Base-by-base conservation (phyloP, 257 asterid species). In the Anisodus acutangulus region DNA sequence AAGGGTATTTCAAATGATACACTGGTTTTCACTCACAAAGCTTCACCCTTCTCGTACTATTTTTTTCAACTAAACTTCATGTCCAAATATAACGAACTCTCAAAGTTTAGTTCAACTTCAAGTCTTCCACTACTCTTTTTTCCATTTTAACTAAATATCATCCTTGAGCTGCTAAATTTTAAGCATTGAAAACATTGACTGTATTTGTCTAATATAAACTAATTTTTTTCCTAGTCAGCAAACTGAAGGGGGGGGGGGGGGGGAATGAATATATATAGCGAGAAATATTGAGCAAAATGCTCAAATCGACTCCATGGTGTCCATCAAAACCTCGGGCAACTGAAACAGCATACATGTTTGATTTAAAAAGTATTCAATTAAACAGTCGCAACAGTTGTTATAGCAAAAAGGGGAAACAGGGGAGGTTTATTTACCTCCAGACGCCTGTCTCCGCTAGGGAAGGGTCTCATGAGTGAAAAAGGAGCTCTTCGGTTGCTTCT, bases 401-500 rank as follows among this genome's bases (percentile, higher is more conserved):
- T 0, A 78, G 60, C 6, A 26, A 49, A 13, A 31, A 12, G 13
- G 53, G 26, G 26, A 22, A 26, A 66, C 6, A 49, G 1, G n/a
- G n/a, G 45, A 12, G 64, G 35, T 26, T 4, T n/a, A 81, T n/a
- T 79, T 89, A 95, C 99, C 98, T 94, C 93, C 4, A 93, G 82
- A 39, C 96, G 98, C 84, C 84, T 87, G 92, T 97, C 99, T 63
- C 95, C 91, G 4, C 88, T 84, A 45, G 95, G 69, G 80, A 97
- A 92, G 58, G 98, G 98, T 91, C 86, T 97, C 63, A 85, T 79
- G 3, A 97, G 85, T 1, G 97, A 88, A 87, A 89, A 93, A 26
- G 98, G 98, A 35, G 98, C 94, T 85, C 98, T 93, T 64, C 90
- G 84, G 85, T 97, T 97, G 91, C 89, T 81, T 87, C 99, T 90